phyloP scores from a whole-genome alignment of 495 filamentous ascomycete species.

The Aspergillus taichungensis region DNA sequence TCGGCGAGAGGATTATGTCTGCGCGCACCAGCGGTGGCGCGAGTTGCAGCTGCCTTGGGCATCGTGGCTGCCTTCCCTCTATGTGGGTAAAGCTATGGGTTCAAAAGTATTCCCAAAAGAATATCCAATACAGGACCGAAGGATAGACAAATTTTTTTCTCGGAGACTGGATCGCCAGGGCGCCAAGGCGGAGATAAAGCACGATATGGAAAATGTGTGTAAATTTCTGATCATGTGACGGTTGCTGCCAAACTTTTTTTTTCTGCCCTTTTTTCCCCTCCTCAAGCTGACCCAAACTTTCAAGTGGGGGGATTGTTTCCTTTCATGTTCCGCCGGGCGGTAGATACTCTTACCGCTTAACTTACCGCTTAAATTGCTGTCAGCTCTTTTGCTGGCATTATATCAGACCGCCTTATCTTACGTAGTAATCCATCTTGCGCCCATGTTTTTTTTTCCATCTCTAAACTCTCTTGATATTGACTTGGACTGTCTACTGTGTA shows the following conservation, averaged over 20 bases:
- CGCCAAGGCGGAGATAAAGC: too few relatives aligned
- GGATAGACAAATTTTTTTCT: too few relatives aligned
- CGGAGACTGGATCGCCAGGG: too few relatives aligned
- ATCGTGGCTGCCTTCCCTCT: constrained; percentile 17
- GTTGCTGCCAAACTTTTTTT: constrained; percentile 23
- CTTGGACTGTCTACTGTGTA: too few relatives aligned
- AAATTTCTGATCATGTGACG: constrained; percentile 35
- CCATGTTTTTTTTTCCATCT: too few relatives aligned
- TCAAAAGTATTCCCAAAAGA: background rate
- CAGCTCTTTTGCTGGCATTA: background rate
- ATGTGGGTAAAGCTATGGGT: background rate
- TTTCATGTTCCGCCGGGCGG: background rate
- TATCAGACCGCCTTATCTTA: too few relatives aligned
- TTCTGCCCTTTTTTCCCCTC: constrained; percentile 1
- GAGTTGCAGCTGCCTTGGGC: constrained; percentile 37
- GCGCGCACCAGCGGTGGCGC: constrained; percentile 30
- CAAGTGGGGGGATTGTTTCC: background rate
- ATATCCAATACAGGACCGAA: background rate
- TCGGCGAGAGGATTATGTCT: constrained; percentile 67
- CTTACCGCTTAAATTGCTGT: constrained; percentile 1
- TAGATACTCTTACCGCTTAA: background rate
- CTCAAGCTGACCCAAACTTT: background rate
- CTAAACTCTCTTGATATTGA: too few relatives aligned
- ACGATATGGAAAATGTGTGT: constrained; percentile 25
- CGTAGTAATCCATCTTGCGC: too few relatives aligned